Conservation (phyloP, 345 rosid species). For the Gossypioides kirkii region DNA sequence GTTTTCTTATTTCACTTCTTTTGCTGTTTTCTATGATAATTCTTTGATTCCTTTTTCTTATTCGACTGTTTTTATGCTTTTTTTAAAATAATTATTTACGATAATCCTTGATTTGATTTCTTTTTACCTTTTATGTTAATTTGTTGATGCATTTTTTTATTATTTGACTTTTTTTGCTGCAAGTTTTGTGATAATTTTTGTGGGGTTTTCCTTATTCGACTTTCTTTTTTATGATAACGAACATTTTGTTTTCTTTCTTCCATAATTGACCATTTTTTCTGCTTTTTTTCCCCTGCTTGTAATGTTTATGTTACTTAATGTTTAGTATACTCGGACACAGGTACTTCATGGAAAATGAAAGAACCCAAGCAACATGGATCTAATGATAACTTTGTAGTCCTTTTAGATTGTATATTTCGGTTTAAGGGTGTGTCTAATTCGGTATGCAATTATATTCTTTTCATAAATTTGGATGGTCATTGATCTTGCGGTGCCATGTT, state of each 20-base stretch:
- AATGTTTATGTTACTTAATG: too few species aligned
- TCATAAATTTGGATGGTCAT: neutral
- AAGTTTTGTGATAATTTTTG: too few species aligned
- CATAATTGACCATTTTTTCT: neutral
- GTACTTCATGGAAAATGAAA: too few species aligned
- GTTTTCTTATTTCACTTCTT: neutral
- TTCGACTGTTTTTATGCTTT: neutral
- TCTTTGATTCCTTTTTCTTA: neutral
- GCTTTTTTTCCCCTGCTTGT: too few species aligned
- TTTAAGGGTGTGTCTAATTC: slow-evolving; percentile 36
- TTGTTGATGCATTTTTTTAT: too few species aligned
- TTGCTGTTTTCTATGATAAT: neutral
- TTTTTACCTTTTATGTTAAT: too few species aligned
- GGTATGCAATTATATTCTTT: neutral
- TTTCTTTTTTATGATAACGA: too few species aligned
- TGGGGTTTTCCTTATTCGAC: neutral
- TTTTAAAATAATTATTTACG: too few species aligned
- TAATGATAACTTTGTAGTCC: neutral
- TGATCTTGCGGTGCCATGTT: neutral
- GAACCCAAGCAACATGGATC: neutral
- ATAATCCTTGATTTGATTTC: too few species aligned
- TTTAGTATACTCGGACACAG: too few species aligned
- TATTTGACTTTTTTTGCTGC: too few species aligned
- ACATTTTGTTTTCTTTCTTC: too few species aligned
- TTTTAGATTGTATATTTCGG: slow-evolving; percentile 50